These are phyloP conservation scores for Helenozyma rhizophorensis DNA, from an alignment of 805 yeast species.

Conservation along the genomic window DNA sequence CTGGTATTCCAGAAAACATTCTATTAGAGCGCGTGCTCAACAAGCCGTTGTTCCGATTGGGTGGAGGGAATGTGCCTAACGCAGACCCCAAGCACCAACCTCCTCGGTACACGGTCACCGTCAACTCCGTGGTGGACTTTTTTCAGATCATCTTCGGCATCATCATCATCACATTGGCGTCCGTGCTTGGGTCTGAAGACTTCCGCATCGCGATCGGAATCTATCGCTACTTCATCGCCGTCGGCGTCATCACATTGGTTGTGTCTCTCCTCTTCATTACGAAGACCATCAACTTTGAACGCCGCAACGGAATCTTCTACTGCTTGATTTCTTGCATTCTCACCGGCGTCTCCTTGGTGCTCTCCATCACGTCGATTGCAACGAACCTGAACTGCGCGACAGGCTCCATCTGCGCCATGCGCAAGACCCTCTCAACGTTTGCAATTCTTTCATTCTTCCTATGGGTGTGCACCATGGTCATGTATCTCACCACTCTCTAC, in stretches of 20 bases:
- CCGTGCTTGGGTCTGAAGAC: constrained; percentile 23
- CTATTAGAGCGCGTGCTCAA: constrained; percentile 32
- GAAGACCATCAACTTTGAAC: constrained; percentile 35
- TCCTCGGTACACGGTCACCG: constrained; percentile 18
- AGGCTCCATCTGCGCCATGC: constrained; percentile 21
- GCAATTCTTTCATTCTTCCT: constrained; percentile 34
- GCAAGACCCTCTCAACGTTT: constrained; percentile 35
- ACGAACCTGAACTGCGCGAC: constrained; percentile 20
- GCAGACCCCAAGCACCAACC: not conserved
- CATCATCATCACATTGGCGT: constrained; percentile 23
- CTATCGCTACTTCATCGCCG: constrained; percentile 36
- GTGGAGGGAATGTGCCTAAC: constrained; percentile 7
- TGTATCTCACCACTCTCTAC: constrained; percentile 36
- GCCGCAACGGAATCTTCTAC: constrained; percentile 37
- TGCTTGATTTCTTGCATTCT: constrained; percentile 31
- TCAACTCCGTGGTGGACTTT: constrained; percentile 25
- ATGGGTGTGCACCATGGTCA: constrained; percentile 35
- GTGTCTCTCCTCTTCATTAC: constrained; percentile 33
- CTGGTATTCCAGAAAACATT: constrained; percentile 18
- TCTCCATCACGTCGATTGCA: constrained; percentile 22
- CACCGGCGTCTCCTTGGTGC: constrained; percentile 33
- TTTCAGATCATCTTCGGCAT: constrained; percentile 28
- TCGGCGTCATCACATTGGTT: constrained; percentile 27
- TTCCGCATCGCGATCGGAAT: constrained; percentile 18
- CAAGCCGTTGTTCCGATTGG: constrained; percentile 23